Evolutionary conservation across 2,329 filamentous ascomycete species (phyloP).

Genomic region (Trichoderma sp.): DNA sequence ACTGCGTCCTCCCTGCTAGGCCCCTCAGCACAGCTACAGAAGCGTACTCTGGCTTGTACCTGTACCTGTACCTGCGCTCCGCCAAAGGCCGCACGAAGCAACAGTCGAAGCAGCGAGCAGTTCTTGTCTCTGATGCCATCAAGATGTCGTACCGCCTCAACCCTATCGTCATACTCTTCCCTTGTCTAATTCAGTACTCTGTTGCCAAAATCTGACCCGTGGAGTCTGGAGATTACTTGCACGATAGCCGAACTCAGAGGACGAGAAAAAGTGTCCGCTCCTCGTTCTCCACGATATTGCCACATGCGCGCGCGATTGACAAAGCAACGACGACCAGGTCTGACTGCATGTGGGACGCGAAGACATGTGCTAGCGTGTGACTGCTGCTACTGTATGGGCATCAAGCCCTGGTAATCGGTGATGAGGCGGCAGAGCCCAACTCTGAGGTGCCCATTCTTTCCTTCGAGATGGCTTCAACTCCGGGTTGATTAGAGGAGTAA

Average conservation of each 20-base stretch:
- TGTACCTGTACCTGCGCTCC: constrained; percentile 2
- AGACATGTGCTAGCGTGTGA: constrained; percentile 17
- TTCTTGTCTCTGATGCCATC: not conserved
- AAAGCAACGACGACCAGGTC: constrained; percentile 8
- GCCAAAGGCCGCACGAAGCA: constrained; percentile 6
- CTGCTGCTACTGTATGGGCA: not conserved
- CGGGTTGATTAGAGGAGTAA: no score
- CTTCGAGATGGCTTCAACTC: no score
- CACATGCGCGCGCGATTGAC: constrained; percentile 20
- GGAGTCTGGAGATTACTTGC: constrained; percentile 16
- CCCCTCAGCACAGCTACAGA: not conserved
- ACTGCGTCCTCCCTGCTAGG: not conserved
- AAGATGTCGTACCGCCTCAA: not conserved
- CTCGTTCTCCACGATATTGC: constrained; percentile 19
- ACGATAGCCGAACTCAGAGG: constrained; percentile 22
- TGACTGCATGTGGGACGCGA: constrained; percentile 9
- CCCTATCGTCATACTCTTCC: not conserved
- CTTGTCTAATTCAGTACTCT: not conserved
- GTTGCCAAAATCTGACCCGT: not conserved
- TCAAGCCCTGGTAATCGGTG: no score
- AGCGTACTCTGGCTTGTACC: not conserved
- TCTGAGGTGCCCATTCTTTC: not conserved
- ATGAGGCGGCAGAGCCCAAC: not conserved
- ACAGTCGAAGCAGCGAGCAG: not conserved
- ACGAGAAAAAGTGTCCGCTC: constrained; percentile 12